Evolutionary conservation across 352 stramenopile genomes (phyloP).

Genomic region (Globisporangium alternatum): DNA sequence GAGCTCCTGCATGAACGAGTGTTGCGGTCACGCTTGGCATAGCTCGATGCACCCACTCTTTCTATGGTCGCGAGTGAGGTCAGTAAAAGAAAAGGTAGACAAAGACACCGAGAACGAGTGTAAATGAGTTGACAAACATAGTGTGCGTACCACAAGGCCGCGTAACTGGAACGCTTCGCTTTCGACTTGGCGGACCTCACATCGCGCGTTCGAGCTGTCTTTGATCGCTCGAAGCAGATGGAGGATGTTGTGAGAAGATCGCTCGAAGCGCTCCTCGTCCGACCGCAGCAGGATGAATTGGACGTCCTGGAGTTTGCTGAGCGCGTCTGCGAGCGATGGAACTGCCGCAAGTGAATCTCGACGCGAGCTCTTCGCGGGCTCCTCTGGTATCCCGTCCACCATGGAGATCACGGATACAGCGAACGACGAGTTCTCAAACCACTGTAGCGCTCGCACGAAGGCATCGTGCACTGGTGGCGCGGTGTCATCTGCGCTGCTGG

Average conservation of each 20-base stretch:
- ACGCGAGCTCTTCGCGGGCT: not conserved
- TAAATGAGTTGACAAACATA: not conserved
- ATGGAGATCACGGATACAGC: constrained; percentile 25
- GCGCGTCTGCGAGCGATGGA: constrained; percentile 1
- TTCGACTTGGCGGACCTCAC: constrained; percentile 31
- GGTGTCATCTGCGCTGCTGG: not conserved
- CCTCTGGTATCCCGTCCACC: constrained; percentile 16
- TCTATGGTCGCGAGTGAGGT: constrained; percentile 21
- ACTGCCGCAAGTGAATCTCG: not conserved
- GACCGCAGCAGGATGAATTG: constrained; percentile 41
- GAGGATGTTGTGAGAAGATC: constrained; percentile 26
- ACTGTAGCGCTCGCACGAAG: constrained; percentile 12
- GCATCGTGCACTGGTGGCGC: not conserved
- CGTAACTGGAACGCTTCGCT: constrained; percentile 30
- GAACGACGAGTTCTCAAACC: constrained; percentile 18
- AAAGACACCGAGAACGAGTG: not conserved
- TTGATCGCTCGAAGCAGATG: constrained; percentile 26
- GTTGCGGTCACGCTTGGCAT: constrained; percentile 9
- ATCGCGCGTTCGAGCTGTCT: constrained; percentile 17
- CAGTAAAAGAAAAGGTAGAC: not conserved
- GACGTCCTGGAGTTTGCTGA: constrained; percentile 17
- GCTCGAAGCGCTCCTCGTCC: constrained; percentile 27
- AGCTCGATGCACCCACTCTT: constrained; percentile 36
- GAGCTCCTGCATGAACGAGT: not conserved
- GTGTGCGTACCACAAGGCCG: constrained; percentile 29